Evolutionary conservation across 2,329 filamentous ascomycete species (phyloP).

Genomic region (Colletotrichum horii): DNA sequence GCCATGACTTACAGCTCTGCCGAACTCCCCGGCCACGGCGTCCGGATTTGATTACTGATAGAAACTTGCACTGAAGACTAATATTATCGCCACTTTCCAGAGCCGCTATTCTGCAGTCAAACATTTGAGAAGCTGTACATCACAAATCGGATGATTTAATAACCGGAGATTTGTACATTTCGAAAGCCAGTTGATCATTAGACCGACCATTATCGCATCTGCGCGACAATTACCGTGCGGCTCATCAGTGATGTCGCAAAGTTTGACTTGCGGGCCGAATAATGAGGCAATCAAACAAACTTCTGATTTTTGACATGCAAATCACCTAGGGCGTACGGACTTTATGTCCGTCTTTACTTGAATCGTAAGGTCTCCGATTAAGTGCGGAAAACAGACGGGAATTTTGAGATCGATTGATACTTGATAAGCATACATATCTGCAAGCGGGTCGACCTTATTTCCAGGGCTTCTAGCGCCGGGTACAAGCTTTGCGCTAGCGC

Average conservation of each 20-base stretch:
- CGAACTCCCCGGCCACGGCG: rapidly evolving
- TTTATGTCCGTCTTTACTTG: not conserved
- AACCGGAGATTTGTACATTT: rapidly evolving
- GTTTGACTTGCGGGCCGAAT: not conserved
- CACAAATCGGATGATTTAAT: too few relatives aligned
- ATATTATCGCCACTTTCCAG: rapidly evolving
- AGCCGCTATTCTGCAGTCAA: too few relatives aligned
- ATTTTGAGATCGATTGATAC: not conserved
- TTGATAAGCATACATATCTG: not conserved
- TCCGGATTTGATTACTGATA: not conserved
- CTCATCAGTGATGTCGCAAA: not conserved
- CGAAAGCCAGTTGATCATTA: rapidly evolving
- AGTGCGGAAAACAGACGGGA: not conserved
- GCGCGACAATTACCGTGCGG: not conserved
- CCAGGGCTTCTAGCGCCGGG: not conserved
- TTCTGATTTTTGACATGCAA: not conserved
- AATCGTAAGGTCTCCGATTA: not conserved
- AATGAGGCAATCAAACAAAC: not conserved
- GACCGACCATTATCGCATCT: not conserved
- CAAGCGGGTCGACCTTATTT: not conserved
- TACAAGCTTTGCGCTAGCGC: not conserved
- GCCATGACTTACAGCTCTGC: not conserved
- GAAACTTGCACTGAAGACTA: not conserved
- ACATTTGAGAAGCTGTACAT: too few relatives aligned
- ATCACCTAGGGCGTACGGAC: too few relatives aligned